phyloP scores from a whole-genome alignment of 129 eudicot species.

The Pulicaria dysenterica region DNA sequence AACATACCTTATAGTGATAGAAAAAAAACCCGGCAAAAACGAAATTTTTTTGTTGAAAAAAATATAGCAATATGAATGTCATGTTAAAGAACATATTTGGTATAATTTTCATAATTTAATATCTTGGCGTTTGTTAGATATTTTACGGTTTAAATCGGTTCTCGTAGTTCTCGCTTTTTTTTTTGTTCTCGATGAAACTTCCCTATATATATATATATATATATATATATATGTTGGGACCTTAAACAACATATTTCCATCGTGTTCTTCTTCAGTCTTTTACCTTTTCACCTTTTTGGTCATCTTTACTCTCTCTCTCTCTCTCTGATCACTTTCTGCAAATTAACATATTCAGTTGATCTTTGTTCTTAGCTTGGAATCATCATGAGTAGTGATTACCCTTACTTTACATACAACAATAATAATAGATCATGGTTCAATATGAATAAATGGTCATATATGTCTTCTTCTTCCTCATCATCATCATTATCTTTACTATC shows the following conservation, averaged over 20 bases:
- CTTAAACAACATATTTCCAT: conserved; percentile 30
- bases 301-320: conserved; percentile 28
- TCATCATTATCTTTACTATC: conserved; percentile 19
- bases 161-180: too few relatives aligned
- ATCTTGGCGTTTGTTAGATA: too few relatives aligned
- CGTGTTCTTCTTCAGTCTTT: conserved; percentile 54
- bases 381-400: conserved; percentile 61
- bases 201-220: too few relatives aligned
- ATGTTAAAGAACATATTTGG: too few relatives aligned
- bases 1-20: too few relatives aligned
- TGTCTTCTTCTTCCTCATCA: conserved; percentile 13
- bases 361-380: conserved; percentile 24
- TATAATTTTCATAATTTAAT: too few relatives aligned
- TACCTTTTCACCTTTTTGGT: conserved; percentile 50
- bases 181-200: too few relatives aligned
- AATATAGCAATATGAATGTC: too few relatives aligned
- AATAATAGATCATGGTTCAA: conserved; percentile 45
- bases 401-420: conserved; percentile 49
- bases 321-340: conserved; percentile 24
- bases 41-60: too few relatives aligned
- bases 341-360: conserved; percentile 24
- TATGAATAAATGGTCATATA: conserved; percentile 28
- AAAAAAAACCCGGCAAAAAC: too few relatives aligned
- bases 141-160: too few relatives aligned
- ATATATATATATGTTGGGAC: conserved; percentile 11